Evolutionary conservation across 306 rosid species (phyloP), one percentile per base, ranked within the genome.

Genomic region (Gillenia trifoliata): DNA sequence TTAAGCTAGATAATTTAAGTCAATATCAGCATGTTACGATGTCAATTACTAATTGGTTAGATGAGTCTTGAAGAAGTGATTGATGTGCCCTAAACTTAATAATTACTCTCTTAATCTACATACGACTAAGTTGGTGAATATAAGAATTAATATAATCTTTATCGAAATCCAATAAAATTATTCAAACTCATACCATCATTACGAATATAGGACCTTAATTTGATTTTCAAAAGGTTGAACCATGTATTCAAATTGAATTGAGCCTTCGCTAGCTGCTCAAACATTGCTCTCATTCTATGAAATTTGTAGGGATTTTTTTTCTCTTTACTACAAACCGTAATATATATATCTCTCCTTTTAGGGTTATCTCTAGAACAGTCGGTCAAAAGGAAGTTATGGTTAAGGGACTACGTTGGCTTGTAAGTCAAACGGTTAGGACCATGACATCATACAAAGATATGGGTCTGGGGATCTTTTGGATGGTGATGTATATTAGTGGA

Each of bases 361-460:
- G 6, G 52, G 1, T 73, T 70, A 59, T 25, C 74, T 64, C 64
- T 63, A 63, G 64, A 75, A 73, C 57, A 68, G 73, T 28, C 57
- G 75, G 90, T 86, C 84, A 86, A 90, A 75, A 68, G 20, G 19
- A 79, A 65, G 83, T 84, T 82, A 83, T 52, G 79, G 82, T 45
- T 12, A 81, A 74, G 81, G 81, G 79, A 70, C 75, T 74, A 62
- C 74, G 55, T 29, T 68, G 73, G 89, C 77, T 73, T 70, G 57
- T 69, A 60, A 84, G 92, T 89, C 89, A 87, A 89, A 85, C 89
- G 88, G 91, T 89, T 89, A 83, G 81, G 88, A 85, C 83, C 83
- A 59, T 89, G 88, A 89, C 88, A 81, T 84, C 90, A 91, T 56
- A 74, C 43, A 66, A 19, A 30, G 83, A 79, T 73, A 84, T 81